Evolutionary conservation across 108 stramenopile genomes (phyloP), one percentile per base, ranked within the genome.

Genomic region (Craspedostauros australis): DNA sequence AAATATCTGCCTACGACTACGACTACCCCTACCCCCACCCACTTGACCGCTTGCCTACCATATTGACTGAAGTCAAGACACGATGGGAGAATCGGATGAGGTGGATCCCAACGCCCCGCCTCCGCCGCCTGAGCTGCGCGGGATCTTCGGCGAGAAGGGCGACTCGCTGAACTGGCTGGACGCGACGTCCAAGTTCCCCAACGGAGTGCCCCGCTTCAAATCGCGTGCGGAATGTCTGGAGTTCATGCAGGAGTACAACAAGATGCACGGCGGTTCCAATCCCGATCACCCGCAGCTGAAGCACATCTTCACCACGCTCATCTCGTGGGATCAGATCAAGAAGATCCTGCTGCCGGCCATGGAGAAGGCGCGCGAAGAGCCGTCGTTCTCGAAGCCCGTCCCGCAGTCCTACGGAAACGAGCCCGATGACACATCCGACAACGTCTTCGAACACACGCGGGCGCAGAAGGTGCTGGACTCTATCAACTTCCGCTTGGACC

Each of bases 261-360:
- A 50, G 16, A 48, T 70, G 39, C 66, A 86, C 55, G 85, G 85
- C 32, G 91, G 91, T 39, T 69, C 66, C 37, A 93, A 93, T 70
- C 91, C 91, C 0, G 81, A 84, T 28, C 73, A 74, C 57, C 83
- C 87, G 7, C 81, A 84, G 23, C 46, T 89, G 49, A 77, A 78
- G 69, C 91, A 93, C 55, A 88, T 88, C 8, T 93, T 93, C 53
- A 93, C 91, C 2, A 88, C 79, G 54, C 61, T 93, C 16, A 85
- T 84, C 7, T 73, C 60, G 3, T 93, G 87, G 91, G 83, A 83
- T 23, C 91, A 93, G 60, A 81, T 93, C 21, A 79, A 93, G 57
- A 40, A 46, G 2, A 71, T 84, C 26, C 62, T 93, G 12, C 46
- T 93, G 2, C 91, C 91, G 2, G 64, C 49, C 6, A 89, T 93